These are phyloP conservation scores for Magnaporthales sp. DNA, from an alignment of 2,329 filamentous ascomycete species.

Conservation along the genomic window DNA sequence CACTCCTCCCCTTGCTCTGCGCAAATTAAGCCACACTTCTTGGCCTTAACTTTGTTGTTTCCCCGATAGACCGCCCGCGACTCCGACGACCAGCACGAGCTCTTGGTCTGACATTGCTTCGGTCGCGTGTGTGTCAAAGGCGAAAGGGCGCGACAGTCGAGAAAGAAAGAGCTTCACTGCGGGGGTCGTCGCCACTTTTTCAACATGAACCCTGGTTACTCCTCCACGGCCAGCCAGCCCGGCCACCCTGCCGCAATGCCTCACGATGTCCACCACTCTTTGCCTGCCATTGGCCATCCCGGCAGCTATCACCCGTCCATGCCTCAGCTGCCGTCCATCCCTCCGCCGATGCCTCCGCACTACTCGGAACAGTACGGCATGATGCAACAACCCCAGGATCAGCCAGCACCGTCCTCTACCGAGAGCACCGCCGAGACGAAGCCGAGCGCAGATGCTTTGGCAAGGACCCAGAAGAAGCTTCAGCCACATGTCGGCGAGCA, in stretches of 20 bases:
- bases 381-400: slow-evolving; percentile 4
- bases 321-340: slow-evolving; percentile 7
- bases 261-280: slow-evolving; percentile 11
- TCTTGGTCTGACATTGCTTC: not conserved
- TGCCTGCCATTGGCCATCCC: slow-evolving; percentile 8
- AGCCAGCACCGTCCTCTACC: slow-evolving; percentile 1
- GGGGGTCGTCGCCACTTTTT: not conserved
- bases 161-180: not conserved
- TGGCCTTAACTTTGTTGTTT: not conserved
- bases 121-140: not conserved
- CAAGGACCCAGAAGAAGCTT: slow-evolving; percentile 11
- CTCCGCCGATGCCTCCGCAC: slow-evolving; percentile 10
- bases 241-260: slow-evolving; percentile 7
- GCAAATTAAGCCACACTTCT: not conserved
- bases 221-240: slow-evolving; percentile 8
- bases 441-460: slow-evolving; percentile 5
- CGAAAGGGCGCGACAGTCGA: not conserved
- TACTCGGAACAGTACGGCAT: slow-evolving; percentile 11
- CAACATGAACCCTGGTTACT: slow-evolving; percentile 11
- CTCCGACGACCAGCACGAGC: not conserved
- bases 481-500: slow-evolving; percentile 12
- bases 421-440: not conserved
- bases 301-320: slow-evolving; percentile 7
- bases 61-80: not conserved
- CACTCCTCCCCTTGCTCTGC: not conserved